A percentile compares a stretch with the other conserved stretches of the same genome.
Evolutionary conservation across 192 early-diverging fungal genomes (phyloP).

Genomic region (Entophlyctis luteolus): DNA sequence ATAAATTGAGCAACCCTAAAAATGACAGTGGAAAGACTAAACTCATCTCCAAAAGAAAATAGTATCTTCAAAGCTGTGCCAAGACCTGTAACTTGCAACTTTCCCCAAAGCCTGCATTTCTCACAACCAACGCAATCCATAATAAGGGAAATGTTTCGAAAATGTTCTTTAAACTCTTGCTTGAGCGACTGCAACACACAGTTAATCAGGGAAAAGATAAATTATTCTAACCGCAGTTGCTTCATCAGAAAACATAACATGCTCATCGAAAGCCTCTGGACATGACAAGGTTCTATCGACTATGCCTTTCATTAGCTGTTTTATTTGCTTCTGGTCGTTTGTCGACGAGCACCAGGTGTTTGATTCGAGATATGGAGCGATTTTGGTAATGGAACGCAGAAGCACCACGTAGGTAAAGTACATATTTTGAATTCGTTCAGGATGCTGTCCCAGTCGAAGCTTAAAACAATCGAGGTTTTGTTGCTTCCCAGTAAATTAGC

Average conservation of each 20-base stretch:
- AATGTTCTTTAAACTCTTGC: slow-evolving; percentile 82
- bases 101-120: slow-evolving; percentile 98
- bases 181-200: slow-evolving; percentile 56
- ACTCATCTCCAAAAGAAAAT: slow-evolving; percentile 83
- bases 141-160: slow-evolving; percentile 93
- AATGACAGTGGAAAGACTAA: slow-evolving; percentile 20
- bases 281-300: slow-evolving; percentile 56
- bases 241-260: slow-evolving; percentile 70
- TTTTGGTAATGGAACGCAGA: slow-evolving; percentile 79
- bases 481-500: slow-evolving; percentile 36
- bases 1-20: background rate
- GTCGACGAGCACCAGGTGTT: slow-evolving; percentile 57
- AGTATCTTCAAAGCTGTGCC: slow-evolving; percentile 94
- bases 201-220: background rate
- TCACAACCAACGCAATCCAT: slow-evolving; percentile 99
- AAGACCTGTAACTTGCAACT: slow-evolving; percentile 87
- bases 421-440: slow-evolving; percentile 90
- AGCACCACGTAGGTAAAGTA: slow-evolving; percentile 92
- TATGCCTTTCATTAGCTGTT: slow-evolving; percentile 49
- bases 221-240: slow-evolving; percentile 32
- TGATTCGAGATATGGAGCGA: slow-evolving; percentile 65
- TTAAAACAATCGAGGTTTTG: slow-evolving; percentile 89
- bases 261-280: slow-evolving; percentile 88
- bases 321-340: background rate
- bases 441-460: slow-evolving; percentile 78